phyloP scores from a whole-genome alignment of 805 yeast species.

The Metschnikowia cubensis region DNA sequence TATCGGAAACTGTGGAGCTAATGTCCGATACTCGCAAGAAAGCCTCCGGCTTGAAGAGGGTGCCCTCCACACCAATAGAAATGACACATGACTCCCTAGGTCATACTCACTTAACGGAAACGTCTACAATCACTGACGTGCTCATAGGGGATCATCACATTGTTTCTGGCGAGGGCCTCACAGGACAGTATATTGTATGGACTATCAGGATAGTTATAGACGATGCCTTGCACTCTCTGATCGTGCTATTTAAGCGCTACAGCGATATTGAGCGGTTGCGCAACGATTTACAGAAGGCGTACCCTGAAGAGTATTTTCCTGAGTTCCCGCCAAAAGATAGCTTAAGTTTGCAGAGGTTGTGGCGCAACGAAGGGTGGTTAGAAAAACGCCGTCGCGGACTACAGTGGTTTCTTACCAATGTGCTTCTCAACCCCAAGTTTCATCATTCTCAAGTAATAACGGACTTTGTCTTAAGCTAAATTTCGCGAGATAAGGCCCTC shows the following conservation, averaged over 20 bases:
- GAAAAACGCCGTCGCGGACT: constrained; percentile 53
- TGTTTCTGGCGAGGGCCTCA: constrained; percentile 34
- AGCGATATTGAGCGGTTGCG: constrained; percentile 57
- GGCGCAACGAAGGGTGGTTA: constrained; percentile 44
- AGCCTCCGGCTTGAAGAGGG: not conserved
- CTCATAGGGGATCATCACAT: constrained; percentile 39
- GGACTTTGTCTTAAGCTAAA: constrained; percentile 30
- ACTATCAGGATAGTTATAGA: constrained; percentile 33
- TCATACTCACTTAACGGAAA: constrained; percentile 16
- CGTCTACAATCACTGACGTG: constrained; percentile 38
- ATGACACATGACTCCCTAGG: constrained; percentile 23
- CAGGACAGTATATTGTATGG: constrained; percentile 39
- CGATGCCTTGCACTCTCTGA: constrained; percentile 35
- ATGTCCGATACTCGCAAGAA: not conserved
- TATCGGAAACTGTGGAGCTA: not conserved
- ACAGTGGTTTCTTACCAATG: constrained; percentile 56
- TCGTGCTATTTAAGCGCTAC: constrained; percentile 56
- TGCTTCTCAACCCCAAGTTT: constrained; percentile 47
- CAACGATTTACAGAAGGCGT: constrained; percentile 28
- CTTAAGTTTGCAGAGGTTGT: constrained; percentile 35
- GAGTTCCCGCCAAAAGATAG: constrained; percentile 49
- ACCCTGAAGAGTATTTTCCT: constrained; percentile 43
- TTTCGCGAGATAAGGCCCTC: not conserved
- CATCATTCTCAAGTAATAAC: constrained; percentile 37
- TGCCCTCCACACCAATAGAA: constrained; percentile 32